Base-by-base conservation (phyloP, 2,329 filamentous ascomycete species). In the Hymenoscyphus repandus region DNA sequence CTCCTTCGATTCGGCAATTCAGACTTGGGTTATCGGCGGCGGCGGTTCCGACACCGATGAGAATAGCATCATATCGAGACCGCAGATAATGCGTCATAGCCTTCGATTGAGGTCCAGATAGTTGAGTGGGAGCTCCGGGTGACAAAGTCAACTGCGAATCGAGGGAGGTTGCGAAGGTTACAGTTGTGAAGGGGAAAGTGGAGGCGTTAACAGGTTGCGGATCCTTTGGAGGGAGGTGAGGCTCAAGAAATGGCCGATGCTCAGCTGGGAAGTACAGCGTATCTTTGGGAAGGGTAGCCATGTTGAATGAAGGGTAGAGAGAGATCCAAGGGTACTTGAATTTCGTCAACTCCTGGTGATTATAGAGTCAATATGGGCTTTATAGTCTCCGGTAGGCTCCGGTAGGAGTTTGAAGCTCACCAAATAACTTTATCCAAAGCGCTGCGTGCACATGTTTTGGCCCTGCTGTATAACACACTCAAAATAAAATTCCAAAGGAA, bases 81-180 rank as follows among this genome's bases (percentile, higher is more conserved):
- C 91, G 87, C 20, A 96, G 78, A 66, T 87, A 88, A 69, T 96
- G 91, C 0, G 91, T 96, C 88, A 96, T 93, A 49, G 87, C 79
- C 69, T 95, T 96, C 36, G 89, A 88, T 58, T 83, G 75, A 0
- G 86, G 80, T 5, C 90, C 90, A 2, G 91, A 96, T n/a, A 96
- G 79, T 0, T 79, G 75, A 1, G 91, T 96, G 59, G 87, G 87
- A 18, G 83, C 75, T 13, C 90, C 90, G 0, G 90, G 89, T n/a
- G 37, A 39, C 27, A 92, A 76, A 1, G 90, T 81, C 40, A 96
- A 76, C 45, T 83, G 80, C 36, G 86, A 85, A 71, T 96, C 91
- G 60, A 97, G 84, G 6, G 90, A 96, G 11, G 85, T 86, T 30
- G 92, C 91, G 68, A 90, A 96, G 12, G 91, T 96, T 38, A 96